Evolutionary conservation across 441 rosid species (phyloP), one percentile per base, ranked within the genome.

Genomic region (Gossypium gossypioides): DNA sequence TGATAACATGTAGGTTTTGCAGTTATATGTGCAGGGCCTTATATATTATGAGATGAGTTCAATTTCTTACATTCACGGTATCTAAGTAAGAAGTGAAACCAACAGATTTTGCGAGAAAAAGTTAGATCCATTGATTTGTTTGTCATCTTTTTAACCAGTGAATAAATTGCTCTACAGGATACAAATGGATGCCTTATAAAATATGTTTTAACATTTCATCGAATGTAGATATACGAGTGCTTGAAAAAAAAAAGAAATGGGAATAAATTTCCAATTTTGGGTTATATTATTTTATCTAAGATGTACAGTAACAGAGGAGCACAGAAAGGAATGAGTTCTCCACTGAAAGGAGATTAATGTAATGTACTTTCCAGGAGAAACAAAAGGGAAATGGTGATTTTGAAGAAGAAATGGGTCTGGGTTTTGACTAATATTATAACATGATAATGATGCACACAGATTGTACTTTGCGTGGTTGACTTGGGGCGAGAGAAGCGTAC

Each of bases 381-480:
- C 55, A 51, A n/a, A 15, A 51, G 55, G 21, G 19, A 51, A 51
- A 51, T 51, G 56, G 7, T 51, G 56, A 16, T 18, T 24, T 24
- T 24, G 29, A 24, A 24, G 61, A 57, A 57, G 34, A 24, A 57
- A 24, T 10, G 32, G 4, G 2, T 22, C 13, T 56, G 61, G 15
- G 13, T 56, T 56, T 56, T 56, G 27, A 3, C 32, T n/a, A 9
- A 56, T 21, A 9, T 46, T 46, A 46, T 32, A 57, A 57, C 32
- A 24, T 12, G 16, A 19, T 54, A 18, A 57, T 57, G 34, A 57
- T 58, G 62, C 18, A 25, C n/a, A 48, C 40, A 25, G 18, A 48
- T 25, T 24, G 71, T 48, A 67, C 71, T 67, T 48, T 24, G 34
- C 32, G 3, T 44, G 50, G 52, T 64, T 40, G 69, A 64, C 54